Base-by-base conservation (phyloP, 2,329 filamentous ascomycete genomes). In the Clonostachys rosea region DNA sequence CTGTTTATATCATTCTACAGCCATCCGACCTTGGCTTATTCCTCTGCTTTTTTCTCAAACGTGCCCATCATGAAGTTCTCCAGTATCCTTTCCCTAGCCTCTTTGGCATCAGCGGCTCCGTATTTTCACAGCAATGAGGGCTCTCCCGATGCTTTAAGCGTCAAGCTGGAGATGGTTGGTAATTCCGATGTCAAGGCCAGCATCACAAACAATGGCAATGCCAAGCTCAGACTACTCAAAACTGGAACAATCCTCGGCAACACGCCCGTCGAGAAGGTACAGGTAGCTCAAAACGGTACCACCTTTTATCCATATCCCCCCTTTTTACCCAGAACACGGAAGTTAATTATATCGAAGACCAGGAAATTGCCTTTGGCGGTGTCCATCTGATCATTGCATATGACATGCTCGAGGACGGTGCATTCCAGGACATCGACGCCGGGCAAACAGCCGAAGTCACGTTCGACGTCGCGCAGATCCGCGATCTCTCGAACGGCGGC, bases 401-500 rank as follows among this genome's bases (percentile, higher is more conserved):
- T 11, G 57, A 55, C 4, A 60, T 65, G 34, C 65, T 79, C 16
- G 60, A 53, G 14, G 63, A 70, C 36, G 68, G 70, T 5, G 66
- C 72, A 44, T 79, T 79, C 63, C 61, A 69, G 50, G 61, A 64
- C 17, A 65, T 81, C 49, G 62, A 57, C 13, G 59, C 65, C 9
- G 66, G 67, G 46, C 62, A 75, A 58, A 71, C 73, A 11, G 65
- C 79, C 50, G 68, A 74, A 52, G 59, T 71, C 39, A 69, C 65
- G 40, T 74, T 79, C 46, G 73, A 80, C 53, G 66, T 75, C 40
- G 77, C 71, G 14, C 64, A 76, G 58, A 65, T 75, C 12, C 75
- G 80, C 59, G 71, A 76, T 49, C 63, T 72, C 34, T 61, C 59
- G 46, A 42, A 55, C 20, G 71, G 72, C 35, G 80, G 80, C 45